Evolutionary conservation across 176 grass and related monocot species (phyloP), one percentile per base, ranked within the genome.

Genomic region (Aegilops longissima): DNA sequence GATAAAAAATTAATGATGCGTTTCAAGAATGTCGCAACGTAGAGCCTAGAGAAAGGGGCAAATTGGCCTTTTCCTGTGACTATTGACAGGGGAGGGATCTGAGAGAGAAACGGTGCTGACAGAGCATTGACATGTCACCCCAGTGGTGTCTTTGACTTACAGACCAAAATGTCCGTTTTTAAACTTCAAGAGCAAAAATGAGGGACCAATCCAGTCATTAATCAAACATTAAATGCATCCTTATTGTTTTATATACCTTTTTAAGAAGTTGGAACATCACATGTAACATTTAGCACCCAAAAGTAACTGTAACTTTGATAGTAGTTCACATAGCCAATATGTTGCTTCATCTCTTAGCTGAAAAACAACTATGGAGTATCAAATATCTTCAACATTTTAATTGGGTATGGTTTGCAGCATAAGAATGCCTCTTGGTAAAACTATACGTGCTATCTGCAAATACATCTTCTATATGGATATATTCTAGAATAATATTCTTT

Each of bases 201-300:
- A 72, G 69, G 69, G 69, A 72, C 69, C 69, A 72, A 8, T 24
- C 40, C 70, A 73, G 36, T 44, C 70, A 73, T 73, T 42, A 73
- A n/a, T 11, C 20, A 20, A 72, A 69, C 33, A 61, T 58, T 42
- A 20, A 30, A 38, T 70, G 31, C 84, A 69, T 79, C 9, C 21
- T 39, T 78, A n/a, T 68, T 35, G 17, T 30, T 47, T 33, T 21
- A 42, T 23, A 47, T 58, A 54, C 51, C 51, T 17, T 68, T 9
- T 9, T 40, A 68, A 68, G 77, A 38, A 49, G 34, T 68, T 38
- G 61, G 16, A 40, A 39, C 14, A 67, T 35, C 9, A 78, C n/a
- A 21, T 56, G 21, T 16, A 59, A 68, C 16, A 81, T 51, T 42
- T 52, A 34, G 34, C 59, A 44, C 63, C 78, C 14, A 45, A 66